Percentiles rank a stretch among this genome's conserved stretches.
phyloP scores from a whole-genome alignment of 2,329 filamentous ascomycete species.

The Cytospora mali region DNA sequence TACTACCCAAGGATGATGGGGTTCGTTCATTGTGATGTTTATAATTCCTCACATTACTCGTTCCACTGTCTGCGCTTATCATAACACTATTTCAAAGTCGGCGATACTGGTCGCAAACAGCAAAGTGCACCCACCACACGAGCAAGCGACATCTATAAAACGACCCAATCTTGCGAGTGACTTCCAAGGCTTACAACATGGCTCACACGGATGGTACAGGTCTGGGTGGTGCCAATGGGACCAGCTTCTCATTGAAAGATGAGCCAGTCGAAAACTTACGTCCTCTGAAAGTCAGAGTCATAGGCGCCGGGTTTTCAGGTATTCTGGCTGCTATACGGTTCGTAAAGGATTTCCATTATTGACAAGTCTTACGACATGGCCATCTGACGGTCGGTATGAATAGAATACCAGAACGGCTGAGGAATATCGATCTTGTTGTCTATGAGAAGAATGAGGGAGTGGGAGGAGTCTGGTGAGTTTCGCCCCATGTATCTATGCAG shows the following conservation, averaged over 20 bases:
- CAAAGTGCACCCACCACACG: not conserved
- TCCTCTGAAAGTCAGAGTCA: slow-evolving; percentile 38
- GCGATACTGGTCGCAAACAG: not conserved
- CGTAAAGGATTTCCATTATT: not conserved
- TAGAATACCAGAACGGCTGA: slow-evolving; percentile 39
- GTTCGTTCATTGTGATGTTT: too few relatives aligned
- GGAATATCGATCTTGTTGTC: slow-evolving; percentile 39
- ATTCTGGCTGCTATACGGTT: slow-evolving; percentile 37
- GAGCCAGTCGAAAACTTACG: slow-evolving; percentile 38
- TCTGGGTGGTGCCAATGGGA: slow-evolving; percentile 3
- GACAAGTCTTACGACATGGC: not conserved
- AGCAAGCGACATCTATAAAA: not conserved
- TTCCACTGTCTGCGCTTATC: not conserved
- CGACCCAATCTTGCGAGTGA: not conserved
- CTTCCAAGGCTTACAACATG: slow-evolving; percentile 3
- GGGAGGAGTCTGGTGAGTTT: slow-evolving; percentile 39
- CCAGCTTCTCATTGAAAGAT: slow-evolving; percentile 34
- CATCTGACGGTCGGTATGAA: not conserved
- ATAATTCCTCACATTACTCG: not conserved
- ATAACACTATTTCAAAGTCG: not conserved
- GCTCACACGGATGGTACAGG: not conserved
- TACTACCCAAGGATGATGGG: not conserved
- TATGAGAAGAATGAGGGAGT: slow-evolving; percentile 41
- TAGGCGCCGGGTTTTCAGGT: slow-evolving; percentile 26
- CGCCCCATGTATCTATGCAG: too few relatives aligned